Evolutionary conservation across 108 stramenopile species (phyloP).

Genomic region (Aurantiochytrium sp.): DNA sequence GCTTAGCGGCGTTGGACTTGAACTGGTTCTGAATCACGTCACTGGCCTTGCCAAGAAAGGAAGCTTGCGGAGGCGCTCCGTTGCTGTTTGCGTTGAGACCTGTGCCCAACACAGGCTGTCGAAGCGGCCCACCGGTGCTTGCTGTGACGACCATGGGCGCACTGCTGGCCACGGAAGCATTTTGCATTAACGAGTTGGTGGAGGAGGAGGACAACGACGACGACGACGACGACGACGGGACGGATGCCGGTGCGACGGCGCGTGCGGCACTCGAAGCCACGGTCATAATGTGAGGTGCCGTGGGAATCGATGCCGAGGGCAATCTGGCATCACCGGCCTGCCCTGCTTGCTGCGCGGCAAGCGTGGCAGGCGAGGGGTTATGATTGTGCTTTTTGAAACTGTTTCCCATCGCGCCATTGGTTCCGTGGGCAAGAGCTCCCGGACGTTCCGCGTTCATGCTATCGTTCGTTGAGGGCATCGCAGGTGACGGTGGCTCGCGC

Average conservation of each 20-base stretch:
- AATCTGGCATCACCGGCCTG: not conserved
- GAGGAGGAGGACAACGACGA: not conserved
- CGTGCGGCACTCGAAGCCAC: not conserved
- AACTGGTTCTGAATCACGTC: not conserved
- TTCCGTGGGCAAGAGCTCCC: too few species aligned
- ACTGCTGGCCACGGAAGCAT: too few species aligned
- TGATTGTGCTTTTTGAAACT: not conserved
- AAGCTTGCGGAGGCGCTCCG: not conserved
- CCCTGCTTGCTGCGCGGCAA: not conserved
- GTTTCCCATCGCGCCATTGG: not conserved
- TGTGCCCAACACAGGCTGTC: not conserved
- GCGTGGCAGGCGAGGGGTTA: not conserved
- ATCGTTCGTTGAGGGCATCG: not conserved
- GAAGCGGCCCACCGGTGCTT: not conserved
- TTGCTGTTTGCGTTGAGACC: not conserved
- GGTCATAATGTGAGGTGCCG: not conserved
- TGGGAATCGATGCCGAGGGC: not conserved
- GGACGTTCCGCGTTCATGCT: too few species aligned
- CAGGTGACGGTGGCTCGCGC: not conserved
- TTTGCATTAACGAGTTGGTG: not conserved
- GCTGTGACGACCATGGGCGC: not conserved
- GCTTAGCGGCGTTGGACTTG: not conserved
- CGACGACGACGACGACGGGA: not conserved
- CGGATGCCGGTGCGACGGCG: not conserved
- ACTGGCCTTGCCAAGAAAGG: not conserved